These are phyloP conservation scores for Exophiala aquamarina DNA, from an alignment of 2,329 filamentous ascomycete species.

Conservation along the genomic window DNA sequence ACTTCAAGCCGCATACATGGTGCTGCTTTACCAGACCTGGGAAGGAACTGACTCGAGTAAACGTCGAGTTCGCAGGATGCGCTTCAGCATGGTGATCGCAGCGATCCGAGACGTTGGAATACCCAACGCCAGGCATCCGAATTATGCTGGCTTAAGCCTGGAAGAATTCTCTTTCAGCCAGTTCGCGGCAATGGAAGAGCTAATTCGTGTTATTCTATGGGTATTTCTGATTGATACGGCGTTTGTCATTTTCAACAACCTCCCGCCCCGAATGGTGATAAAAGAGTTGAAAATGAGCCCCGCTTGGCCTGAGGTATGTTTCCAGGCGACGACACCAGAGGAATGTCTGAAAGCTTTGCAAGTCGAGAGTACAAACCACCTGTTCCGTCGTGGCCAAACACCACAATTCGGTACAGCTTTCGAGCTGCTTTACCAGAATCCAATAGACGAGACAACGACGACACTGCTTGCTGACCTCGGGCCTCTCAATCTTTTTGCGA, in stretches of 20 bases:
- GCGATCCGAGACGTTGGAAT: slow-evolving; percentile 36
- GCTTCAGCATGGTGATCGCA: slow-evolving; percentile 27
- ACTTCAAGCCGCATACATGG: slow-evolving; percentile 39
- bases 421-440: not conserved
- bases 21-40: slow-evolving; percentile 43
- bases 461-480: slow-evolving; percentile 9
- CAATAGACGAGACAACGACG: not conserved
- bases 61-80: slow-evolving; percentile 36
- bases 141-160: slow-evolving; percentile 25
- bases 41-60: slow-evolving; percentile 38
- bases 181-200: slow-evolving; percentile 36
- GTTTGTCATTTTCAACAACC: slow-evolving; percentile 44
- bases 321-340: slow-evolving; percentile 36
- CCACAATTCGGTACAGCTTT: not conserved
- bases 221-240: slow-evolving; percentile 41
- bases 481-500: slow-evolving; percentile 30
- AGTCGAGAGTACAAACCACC: not conserved
- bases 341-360: slow-evolving; percentile 26
- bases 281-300: slow-evolving; percentile 41
- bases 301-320: slow-evolving; percentile 38
- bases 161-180: slow-evolving; percentile 36
- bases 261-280: slow-evolving; percentile 41
- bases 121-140: slow-evolving; percentile 27
- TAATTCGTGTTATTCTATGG: slow-evolving; percentile 37
- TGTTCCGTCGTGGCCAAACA: not conserved